Percentiles rank a stretch among this genome's conserved stretches.
Evolutionary conservation across 768 basidiomycete species (phyloP).

Genomic region (Cytidiella melzeri): DNA sequence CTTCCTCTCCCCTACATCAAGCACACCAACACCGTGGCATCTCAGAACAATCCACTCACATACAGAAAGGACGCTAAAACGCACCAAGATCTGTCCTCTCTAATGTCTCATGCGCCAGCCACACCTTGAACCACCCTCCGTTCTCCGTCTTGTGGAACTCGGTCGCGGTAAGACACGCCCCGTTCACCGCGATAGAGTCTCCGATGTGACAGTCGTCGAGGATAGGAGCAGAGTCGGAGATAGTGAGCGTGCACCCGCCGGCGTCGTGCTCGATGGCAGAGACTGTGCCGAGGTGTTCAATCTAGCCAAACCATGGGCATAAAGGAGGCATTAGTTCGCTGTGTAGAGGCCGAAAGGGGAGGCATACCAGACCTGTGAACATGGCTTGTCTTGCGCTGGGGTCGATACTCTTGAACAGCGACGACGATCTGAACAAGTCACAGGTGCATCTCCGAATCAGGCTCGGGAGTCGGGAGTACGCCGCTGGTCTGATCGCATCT

Average conservation of each 20-base stretch:
- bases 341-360: too few species aligned
- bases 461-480: too few species aligned
- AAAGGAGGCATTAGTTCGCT: too few species aligned
- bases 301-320: too few species aligned
- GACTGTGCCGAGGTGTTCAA: constrained; percentile 85
- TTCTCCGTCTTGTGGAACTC: constrained; percentile 58
- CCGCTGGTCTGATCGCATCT: too few species aligned
- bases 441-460: too few species aligned
- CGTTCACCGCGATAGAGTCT: constrained; percentile 85
- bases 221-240: constrained; percentile 65
- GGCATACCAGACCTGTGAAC: constrained; percentile 76
- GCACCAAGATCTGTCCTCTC: constrained; percentile 85
- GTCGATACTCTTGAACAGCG: too few species aligned
- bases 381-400: constrained; percentile 35
- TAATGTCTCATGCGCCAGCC: constrained; percentile 94
- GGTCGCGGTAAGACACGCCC: constrained; percentile 85
- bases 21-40: neutral
- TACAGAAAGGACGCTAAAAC: constrained; percentile 10
- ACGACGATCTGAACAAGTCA: too few species aligned
- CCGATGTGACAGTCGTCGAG: constrained; percentile 87
- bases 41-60: neutral
- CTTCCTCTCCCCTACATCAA: constrained; percentile 58
- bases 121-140: constrained; percentile 87
- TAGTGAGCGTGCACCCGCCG: constrained; percentile 78
- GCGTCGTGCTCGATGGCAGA: constrained; percentile 53